Evolutionary conservation across 768 basidiomycete species (phyloP), one percentile per base, ranked within the genome.

Genomic region (Lenzites betulinus): DNA sequence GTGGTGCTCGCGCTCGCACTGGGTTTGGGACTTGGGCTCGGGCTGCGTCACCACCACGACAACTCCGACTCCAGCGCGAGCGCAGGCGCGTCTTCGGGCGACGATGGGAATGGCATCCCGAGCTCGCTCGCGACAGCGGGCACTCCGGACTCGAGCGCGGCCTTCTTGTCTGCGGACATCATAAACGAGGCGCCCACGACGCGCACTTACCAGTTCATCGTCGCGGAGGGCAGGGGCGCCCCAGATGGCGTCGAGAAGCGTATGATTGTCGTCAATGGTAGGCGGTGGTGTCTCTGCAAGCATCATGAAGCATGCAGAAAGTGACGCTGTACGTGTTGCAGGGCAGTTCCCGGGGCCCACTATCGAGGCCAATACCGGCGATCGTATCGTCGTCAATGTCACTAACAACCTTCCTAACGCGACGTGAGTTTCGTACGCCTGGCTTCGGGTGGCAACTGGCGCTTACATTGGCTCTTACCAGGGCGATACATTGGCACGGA

Each of bases 191-290:
- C 60, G 20, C 52, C 60, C 13, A 55, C 49, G 59, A 79, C 78
- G 16, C 73, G 81, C n/a, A 71, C 70, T 33, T 80, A 75, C 52
- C 74, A 75, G 44, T 82, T 80, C 73, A 73, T 73, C n/a, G 67
- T 82, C 8, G 70, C 73, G 13, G 67, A 76, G 60, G 67, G 74
- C n/a, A 59, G 59, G 3, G 76, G 77, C 1, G 70, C 79, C 1
- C 79, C 78, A 1, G 78, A 81, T 60, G 81, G 77, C 42, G 69
- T 76, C 35, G 64, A 74, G 46, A 74, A 76, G 44, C 66, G 67
- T 0, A 79, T 81, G 78, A 69, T 81, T 4, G 80, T 81, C 48
- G 80, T 83, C 26, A 83, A 83, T 30, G 77, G 80, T 73, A 33
- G 28, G 62, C 35, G n/a, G 18, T 48, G 23, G 50, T 25, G 25